Conservation (phyloP, 2,329 filamentous ascomycete species). For the Fusarium tuaranense region DNA sequence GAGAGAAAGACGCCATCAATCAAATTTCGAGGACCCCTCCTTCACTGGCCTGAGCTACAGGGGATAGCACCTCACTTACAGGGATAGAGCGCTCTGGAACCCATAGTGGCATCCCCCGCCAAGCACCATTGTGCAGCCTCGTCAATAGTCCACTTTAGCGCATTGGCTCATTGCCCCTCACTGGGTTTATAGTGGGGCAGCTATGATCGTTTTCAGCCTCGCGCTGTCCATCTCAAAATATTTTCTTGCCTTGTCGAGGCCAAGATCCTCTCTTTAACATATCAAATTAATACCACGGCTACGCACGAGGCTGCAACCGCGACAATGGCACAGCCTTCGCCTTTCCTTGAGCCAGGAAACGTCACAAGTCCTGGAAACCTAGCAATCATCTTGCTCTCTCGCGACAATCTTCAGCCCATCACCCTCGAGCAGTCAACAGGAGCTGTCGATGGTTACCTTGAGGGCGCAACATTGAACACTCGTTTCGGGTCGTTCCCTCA, state of each 20-base stretch:
- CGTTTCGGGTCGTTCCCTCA: conserved; percentile 93
- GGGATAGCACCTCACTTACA: background rate
- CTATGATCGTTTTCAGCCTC: conserved; percentile 32
- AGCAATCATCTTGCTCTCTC: conserved; percentile 87
- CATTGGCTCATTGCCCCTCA: conserved; percentile 31
- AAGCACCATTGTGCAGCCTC: conserved; percentile 26
- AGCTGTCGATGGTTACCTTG: conserved; percentile 77
- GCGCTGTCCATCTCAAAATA: conserved; percentile 30
- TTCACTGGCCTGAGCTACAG: conserved; percentile 23
- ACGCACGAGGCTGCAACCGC: conserved; percentile 17
- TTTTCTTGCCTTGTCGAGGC: conserved; percentile 28
- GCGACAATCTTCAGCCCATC: conserved; percentile 85
- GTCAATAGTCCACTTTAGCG: conserved; percentile 27
- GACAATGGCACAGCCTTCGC: conserved; percentile 66
- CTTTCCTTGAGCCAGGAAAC: conserved; percentile 80
- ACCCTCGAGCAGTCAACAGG: conserved; percentile 73
- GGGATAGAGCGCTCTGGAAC: background rate
- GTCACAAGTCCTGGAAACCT: conserved; percentile 74
- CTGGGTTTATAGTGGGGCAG: conserved; percentile 30
- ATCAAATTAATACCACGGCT: background rate
- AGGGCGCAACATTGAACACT: conserved; percentile 87
- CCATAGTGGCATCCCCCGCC: conserved; percentile 1
- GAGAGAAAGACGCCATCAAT: conserved; percentile 37
- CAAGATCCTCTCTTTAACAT: conserved; percentile 7
- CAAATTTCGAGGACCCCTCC: conserved; percentile 27